These are phyloP conservation scores for Nymphaea colorata DNA, from an alignment of 164 flowering plant genomes.

Conservation along the genomic window DNA sequence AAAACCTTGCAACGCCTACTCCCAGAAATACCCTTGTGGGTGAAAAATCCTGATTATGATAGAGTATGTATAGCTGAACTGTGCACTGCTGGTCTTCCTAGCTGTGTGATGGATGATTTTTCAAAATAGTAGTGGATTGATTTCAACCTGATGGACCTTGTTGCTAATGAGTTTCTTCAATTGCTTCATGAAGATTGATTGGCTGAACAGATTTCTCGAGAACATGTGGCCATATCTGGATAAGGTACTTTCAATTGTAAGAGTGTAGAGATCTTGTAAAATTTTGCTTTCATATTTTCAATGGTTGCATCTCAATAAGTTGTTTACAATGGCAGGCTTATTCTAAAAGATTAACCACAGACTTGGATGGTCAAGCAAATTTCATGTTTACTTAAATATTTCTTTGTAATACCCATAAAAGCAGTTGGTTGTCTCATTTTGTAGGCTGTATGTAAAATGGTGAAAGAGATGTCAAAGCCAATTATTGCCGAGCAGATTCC, in stretches of 20 bases:
- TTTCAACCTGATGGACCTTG: not conserved
- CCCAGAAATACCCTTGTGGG: constrained; percentile 95
- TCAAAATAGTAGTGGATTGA: not conserved
- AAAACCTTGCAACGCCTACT: constrained; percentile 47
- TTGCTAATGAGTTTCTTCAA: not conserved
- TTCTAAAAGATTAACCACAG: too few species aligned
- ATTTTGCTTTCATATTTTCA: not conserved
- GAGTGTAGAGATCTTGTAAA: not conserved
- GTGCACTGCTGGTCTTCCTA: not conserved
- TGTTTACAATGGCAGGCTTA: too few species aligned
- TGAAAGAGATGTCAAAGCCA: constrained; percentile 63
- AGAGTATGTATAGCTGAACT: constrained; percentile 42
- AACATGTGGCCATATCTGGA: constrained; percentile 94
- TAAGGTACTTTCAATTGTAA: constrained; percentile 33
- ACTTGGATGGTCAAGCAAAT: too few species aligned
- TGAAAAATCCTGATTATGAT: constrained; percentile 90
- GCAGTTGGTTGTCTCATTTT: not conserved
- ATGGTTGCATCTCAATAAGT: not conserved
- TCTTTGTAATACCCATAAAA: not conserved
- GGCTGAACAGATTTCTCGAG: constrained; percentile 79
- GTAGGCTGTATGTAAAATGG: constrained; percentile 90
- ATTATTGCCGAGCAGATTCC: constrained; percentile 93
- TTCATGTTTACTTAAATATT: too few species aligned
- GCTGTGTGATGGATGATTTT: not conserved
- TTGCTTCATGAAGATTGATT: constrained; percentile 57